Evolutionary conservation across 805 yeast species (phyloP).

Genomic region (Candida sphagnicola): DNA sequence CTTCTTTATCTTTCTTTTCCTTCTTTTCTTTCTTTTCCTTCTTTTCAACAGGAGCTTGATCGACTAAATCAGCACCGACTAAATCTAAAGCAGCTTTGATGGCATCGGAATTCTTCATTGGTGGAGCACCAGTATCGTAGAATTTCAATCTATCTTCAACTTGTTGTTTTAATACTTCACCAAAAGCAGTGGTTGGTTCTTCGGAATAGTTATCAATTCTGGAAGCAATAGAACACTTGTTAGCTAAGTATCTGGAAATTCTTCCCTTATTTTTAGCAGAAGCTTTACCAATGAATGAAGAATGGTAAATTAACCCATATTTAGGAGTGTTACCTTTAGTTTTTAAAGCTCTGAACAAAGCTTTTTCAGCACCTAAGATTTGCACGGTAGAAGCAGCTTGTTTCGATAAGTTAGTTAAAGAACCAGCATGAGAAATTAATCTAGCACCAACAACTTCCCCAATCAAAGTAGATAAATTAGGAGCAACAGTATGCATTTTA

Average conservation of each 20-base stretch:
- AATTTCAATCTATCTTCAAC: conserved; percentile 96
- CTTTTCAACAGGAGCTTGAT: conserved; percentile 21
- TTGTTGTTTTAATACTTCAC: conserved; percentile 88
- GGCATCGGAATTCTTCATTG: conserved; percentile 94
- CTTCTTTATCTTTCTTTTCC: conserved; percentile 23
- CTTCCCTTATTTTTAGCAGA: conserved; percentile 97
- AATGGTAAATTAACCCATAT: conserved; percentile 92
- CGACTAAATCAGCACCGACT: conserved; percentile 47
- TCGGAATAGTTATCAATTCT: conserved; percentile 98
- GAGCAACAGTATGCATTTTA: conserved; percentile 97
- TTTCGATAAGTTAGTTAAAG: conserved; percentile 91
- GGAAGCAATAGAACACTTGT: conserved; percentile 98
- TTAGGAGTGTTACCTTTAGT: conserved; percentile 97
- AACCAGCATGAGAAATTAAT: conserved; percentile 97
- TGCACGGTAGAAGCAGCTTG: conserved; percentile 99
- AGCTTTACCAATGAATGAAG: conserved; percentile 92
- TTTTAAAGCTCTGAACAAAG: conserved; percentile 91
- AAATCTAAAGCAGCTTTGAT: conserved; percentile 85
- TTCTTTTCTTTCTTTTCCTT: conserved; percentile 19
- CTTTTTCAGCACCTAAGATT: conserved; percentile 96
- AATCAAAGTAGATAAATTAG: conserved; percentile 91
- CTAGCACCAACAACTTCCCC: conserved; percentile 99
- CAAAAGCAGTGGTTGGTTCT: conserved; percentile 86
- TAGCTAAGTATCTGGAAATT: conserved; percentile 96
- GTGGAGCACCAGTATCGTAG: conserved; percentile 94